Base-by-base conservation (phyloP, 345 rosid species). In the Eutrema heterophyllum region DNA sequence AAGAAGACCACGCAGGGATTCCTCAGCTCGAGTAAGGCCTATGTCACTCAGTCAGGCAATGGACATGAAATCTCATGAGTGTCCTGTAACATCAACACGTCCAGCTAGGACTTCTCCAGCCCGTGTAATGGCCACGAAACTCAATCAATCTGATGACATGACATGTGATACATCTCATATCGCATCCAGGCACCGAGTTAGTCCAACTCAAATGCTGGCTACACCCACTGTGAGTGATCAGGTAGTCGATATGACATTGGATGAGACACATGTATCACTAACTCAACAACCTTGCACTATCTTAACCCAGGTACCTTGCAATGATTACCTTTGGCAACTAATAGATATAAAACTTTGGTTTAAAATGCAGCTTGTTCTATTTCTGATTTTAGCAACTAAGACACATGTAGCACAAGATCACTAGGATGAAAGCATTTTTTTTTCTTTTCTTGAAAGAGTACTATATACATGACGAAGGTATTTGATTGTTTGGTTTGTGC, bases 31-130 rank as follows among this genome's bases (percentile, higher is more conserved):
- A 71, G 64, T 78, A 59, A 78, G 62, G 68, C 76, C 68, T 15
- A 12, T 51, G 39, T 52, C 55, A 70, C 33, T 77, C 43, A 75
- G 74, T 56, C 75, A 70, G 24, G 7, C 65, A 46, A 46, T 27
- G 65, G 56, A 55, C 43, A 61, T 69, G 79, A 55, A 46, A 76
- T 63, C 67, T 56, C 53, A 70, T 56, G 80, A 64, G 51, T 76
- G 61, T 64, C 67, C 46, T 70, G 61, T 70, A 64, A 64, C 71
- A 36, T 53, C 65, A 71, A 46, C 56, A 65, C 62, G 50, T 10
- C 30, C 63, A 43, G 62, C n/a, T 16, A 67, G 73, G 52, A 78
- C 64, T 71, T 78, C 81, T 66, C 81, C 77, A 9, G 29, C 77
- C 8, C 81, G 77, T 71, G 77, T 27, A 44, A 61, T 68, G 62